phyloP scores from a whole-genome alignment of 148 eudicot species.

The Linanthus parryae region DNA sequence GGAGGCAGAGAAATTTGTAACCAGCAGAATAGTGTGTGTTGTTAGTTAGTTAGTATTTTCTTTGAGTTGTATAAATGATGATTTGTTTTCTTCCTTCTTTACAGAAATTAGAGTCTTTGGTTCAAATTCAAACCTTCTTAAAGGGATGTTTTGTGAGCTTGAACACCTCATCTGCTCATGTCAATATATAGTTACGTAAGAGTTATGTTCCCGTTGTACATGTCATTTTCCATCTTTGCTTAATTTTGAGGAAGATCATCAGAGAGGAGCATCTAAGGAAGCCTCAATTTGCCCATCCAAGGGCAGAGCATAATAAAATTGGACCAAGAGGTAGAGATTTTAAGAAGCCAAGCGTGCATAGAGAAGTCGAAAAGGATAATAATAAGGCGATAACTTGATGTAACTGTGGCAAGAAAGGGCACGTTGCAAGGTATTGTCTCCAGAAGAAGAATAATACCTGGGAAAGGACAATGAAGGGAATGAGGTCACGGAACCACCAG shows the following conservation, averaged over 20 bases:
- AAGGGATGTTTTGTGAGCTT: too few relatives aligned
- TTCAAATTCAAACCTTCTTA: too few relatives aligned
- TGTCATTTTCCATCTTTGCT: constrained; percentile 62
- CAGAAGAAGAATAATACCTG: constrained; percentile 9
- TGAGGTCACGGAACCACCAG: too few relatives aligned
- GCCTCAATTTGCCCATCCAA: constrained; percentile 7
- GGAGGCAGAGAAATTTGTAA: too few relatives aligned
- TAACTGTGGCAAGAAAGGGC: constrained; percentile 27
- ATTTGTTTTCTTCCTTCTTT: too few relatives aligned
- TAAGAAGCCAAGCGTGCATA: constrained; percentile 13
- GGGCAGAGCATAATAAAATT: constrained; percentile 6
- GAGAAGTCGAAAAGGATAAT: constrained; percentile 3
- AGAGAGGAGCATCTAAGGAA: constrained; percentile 14
- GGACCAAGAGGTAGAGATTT: constrained; percentile 10
- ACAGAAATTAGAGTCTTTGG: too few relatives aligned
- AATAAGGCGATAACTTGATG: constrained; percentile 16
- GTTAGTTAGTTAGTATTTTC: too few relatives aligned
- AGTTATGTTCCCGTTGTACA: constrained; percentile 49
- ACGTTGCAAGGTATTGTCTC: constrained; percentile 24
- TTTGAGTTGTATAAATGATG: too few relatives aligned
- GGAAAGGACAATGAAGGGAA: too few relatives aligned
- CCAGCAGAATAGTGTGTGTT: too few relatives aligned
- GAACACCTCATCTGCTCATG: too few relatives aligned
- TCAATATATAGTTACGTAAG: too few relatives aligned
- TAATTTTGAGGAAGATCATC: constrained; percentile 51